Conservation (phyloP, 805 yeast species). For the Metschnikowia bowlesiae region DNA sequence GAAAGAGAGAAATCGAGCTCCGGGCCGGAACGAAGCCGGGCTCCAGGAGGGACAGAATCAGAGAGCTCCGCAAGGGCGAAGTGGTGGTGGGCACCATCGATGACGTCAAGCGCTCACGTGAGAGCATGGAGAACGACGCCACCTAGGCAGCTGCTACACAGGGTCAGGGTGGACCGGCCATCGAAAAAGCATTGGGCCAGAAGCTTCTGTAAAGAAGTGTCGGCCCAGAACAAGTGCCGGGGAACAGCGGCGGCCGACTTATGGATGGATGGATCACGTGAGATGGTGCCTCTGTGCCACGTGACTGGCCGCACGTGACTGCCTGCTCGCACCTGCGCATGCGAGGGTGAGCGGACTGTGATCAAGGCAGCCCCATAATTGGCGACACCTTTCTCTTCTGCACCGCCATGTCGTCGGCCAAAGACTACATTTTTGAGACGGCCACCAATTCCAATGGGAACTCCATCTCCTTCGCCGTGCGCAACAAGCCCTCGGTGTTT, state of each 20-base stretch:
- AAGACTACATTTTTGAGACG: slow-evolving; percentile 28
- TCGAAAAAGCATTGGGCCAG: too few relatives aligned
- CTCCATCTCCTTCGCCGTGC: slow-evolving; percentile 16
- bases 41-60: slow-evolving; percentile 46
- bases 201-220: too few relatives aligned
- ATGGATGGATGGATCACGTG: not conserved
- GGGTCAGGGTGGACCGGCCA: too few relatives aligned
- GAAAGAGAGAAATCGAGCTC: slow-evolving; percentile 44
- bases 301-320: not conserved
- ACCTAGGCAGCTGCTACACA: not conserved
- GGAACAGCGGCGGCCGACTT: too few relatives aligned
- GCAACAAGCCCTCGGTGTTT: slow-evolving; percentile 12
- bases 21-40: slow-evolving; percentile 40
- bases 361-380: not conserved
- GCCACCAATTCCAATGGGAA: slow-evolving; percentile 14
- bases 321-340: not conserved
- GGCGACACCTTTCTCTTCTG: not conserved
- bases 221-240: too few relatives aligned
- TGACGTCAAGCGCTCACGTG: slow-evolving; percentile 24
- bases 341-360: not conserved
- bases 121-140: slow-evolving; percentile 8
- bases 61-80: slow-evolving; percentile 63
- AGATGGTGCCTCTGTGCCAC: not conserved
- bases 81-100: slow-evolving; percentile 57
- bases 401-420: slow-evolving; percentile 25